Conservation (phyloP, 306 rosid genomes). For the Castanea sativa region DNA sequence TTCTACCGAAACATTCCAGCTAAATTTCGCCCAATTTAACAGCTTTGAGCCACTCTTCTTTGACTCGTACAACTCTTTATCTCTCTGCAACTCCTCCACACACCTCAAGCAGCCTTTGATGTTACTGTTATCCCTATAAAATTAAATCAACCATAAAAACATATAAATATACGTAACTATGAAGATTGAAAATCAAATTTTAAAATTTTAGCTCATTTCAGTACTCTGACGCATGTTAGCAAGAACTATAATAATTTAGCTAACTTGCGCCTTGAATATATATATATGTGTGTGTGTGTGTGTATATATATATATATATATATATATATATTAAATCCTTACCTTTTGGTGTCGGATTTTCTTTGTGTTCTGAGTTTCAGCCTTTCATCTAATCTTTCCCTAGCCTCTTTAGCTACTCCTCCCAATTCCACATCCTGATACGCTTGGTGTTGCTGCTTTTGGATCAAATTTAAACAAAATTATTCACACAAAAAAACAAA, state of each 20-base stretch:
- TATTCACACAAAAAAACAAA: neutral
- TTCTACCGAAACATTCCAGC: conserved; percentile 58
- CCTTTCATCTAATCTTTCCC: conserved; percentile 68
- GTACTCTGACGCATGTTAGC: no score
- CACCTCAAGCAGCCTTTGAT: neutral
- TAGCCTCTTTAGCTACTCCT: conserved; percentile 67
- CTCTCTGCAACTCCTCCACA: conserved; percentile 25
- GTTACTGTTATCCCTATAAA: neutral
- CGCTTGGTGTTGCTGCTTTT: conserved; percentile 11
- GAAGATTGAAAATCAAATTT: neutral
- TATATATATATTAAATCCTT: neutral
- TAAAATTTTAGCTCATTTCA: no score
- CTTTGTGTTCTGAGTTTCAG: conserved; percentile 45
- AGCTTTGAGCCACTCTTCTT: conserved; percentile 43
- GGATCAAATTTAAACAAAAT: neutral
- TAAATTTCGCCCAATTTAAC: conserved; percentile 67
- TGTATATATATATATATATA: no score
- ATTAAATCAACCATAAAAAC: neutral
- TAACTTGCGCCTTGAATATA: neutral
- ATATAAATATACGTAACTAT: neutral
- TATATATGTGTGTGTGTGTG: no score
- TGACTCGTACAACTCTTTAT: conserved; percentile 22
- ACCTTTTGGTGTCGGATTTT: conserved; percentile 46
- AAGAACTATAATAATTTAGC: neutral
- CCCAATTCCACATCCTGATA: conserved; percentile 49